These are phyloP conservation scores for Gentiana straminea DNA, from an alignment of 257 asterid genomes.

Conservation along the genomic window DNA sequence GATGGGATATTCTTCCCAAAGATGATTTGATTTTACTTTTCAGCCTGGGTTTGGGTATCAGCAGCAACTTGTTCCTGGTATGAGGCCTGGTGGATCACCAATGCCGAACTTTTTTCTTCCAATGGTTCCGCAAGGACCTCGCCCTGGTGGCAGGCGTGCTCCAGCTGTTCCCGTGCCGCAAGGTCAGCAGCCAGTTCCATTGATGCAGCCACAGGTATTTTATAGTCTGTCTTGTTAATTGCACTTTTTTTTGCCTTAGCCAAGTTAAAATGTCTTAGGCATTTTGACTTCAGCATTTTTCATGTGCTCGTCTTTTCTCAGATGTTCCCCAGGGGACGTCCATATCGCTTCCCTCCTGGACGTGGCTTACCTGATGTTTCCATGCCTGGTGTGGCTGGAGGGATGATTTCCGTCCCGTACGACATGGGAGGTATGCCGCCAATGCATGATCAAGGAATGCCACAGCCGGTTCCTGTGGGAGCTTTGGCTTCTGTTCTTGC, in stretches of 20 bases:
- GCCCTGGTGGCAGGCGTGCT: constrained; percentile 82
- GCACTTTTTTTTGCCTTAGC: too few species aligned
- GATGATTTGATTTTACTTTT: not conserved
- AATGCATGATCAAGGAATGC: constrained; percentile 52
- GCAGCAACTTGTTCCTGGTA: constrained; percentile 94
- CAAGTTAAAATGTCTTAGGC: too few species aligned
- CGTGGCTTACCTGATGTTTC: constrained; percentile 63
- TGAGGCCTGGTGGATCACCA: constrained; percentile 87
- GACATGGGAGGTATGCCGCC: constrained; percentile 53
- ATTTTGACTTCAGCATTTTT: not conserved
- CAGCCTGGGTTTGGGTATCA: constrained; percentile 99
- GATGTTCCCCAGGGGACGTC: constrained; percentile 95
- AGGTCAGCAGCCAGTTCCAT: constrained; percentile 47
- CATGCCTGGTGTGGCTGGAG: constrained; percentile 33
- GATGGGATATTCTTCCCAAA: too few species aligned
- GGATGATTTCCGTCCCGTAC: constrained; percentile 68
- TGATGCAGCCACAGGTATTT: constrained; percentile 59
- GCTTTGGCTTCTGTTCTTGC: constrained; percentile 94
- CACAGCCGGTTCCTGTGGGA: constrained; percentile 70
- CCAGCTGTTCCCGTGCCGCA: constrained; percentile 60
- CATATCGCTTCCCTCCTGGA: constrained; percentile 69
- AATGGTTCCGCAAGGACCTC: constrained; percentile 88
- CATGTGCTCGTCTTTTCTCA: constrained; percentile 13
- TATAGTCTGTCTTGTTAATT: not conserved
- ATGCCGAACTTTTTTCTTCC: constrained; percentile 87